Conservation (phyloP, 805 yeast genomes). For the Ogataea salicorniae region DNA sequence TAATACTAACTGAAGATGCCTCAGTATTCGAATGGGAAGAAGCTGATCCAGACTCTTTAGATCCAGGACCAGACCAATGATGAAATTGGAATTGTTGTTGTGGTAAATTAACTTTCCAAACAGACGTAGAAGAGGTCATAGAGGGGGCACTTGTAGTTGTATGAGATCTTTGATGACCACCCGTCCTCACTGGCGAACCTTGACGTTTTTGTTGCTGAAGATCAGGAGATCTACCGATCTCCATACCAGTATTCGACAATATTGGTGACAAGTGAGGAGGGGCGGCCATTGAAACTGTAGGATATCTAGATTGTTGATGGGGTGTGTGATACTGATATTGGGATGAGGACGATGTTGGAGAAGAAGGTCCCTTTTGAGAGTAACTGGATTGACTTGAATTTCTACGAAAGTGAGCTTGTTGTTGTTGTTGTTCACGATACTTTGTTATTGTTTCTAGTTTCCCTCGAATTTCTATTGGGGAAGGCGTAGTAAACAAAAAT, state of each 20-base stretch:
- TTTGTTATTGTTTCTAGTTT: constrained; percentile 9
- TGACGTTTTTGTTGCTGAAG: constrained; percentile 6
- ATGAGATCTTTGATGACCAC: constrained; percentile 24
- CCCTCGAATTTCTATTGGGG: constrained; percentile 10
- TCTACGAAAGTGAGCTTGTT: neutral
- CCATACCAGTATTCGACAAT: neutral
- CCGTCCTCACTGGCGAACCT: constrained; percentile 15
- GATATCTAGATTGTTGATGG: constrained; percentile 3
- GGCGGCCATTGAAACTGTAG: neutral
- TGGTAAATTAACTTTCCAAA: constrained; percentile 30
- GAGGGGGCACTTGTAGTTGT: constrained; percentile 20
- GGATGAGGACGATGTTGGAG: constrained; percentile 1
- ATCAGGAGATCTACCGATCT: neutral
- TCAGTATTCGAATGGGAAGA: constrained; percentile 5
- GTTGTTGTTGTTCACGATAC: constrained; percentile 1
- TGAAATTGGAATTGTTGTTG: constrained; percentile 32
- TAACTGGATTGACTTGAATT: neutral
- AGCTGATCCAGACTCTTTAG: constrained; percentile 6
- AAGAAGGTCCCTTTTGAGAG: neutral
- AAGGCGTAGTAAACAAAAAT: constrained; percentile 14
- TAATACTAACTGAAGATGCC: constrained; percentile 1
- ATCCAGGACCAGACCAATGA: constrained; percentile 32
- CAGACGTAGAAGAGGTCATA: constrained; percentile 27
- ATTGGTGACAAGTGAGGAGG: constrained; percentile 7
- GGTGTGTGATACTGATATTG: constrained; percentile 1